phyloP scores from a whole-genome alignment of 257 asterid species.

The Buddleja alternifolia region DNA sequence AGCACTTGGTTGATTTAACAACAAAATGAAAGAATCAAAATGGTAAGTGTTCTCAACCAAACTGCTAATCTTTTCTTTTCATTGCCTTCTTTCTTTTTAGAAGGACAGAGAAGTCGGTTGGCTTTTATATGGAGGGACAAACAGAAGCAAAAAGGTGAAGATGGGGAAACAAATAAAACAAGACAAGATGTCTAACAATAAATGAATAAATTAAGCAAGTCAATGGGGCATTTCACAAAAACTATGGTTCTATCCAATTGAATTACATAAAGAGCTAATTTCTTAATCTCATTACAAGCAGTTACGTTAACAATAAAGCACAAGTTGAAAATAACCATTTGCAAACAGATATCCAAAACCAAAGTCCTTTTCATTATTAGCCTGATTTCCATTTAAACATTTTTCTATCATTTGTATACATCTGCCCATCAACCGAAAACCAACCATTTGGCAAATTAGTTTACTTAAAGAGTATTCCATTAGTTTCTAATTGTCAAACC shows the following conservation, averaged over 20 bases:
- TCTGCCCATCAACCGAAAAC: slow-evolving; percentile 10
- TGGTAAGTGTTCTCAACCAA: not conserved
- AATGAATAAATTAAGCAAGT: not conserved
- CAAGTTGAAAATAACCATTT: not conserved
- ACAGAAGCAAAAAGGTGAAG: not conserved
- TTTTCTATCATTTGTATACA: not conserved
- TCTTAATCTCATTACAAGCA: not conserved
- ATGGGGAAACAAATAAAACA: not conserved
- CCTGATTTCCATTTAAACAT: not conserved
- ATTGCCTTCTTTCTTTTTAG: slow-evolving; percentile 6
- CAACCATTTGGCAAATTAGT: not conserved
- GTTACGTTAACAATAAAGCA: not conserved
- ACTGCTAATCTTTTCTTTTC: not conserved
- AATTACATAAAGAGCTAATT: not conserved
- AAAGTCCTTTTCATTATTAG: not conserved
- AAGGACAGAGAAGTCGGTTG: not conserved
- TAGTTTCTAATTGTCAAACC: slow-evolving; percentile 1
- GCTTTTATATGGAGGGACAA: slow-evolving; percentile 2
- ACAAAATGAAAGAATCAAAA: not conserved
- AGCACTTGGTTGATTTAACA: not conserved
- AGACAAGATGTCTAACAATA: not conserved
- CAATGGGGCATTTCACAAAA: slow-evolving; percentile 5
- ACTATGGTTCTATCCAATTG: not conserved
- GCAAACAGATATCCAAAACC: not conserved
- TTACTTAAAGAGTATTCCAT: no score